Conservation (phyloP, 2,329 filamentous ascomycete species). For the Epichloe gansuensis region DNA sequence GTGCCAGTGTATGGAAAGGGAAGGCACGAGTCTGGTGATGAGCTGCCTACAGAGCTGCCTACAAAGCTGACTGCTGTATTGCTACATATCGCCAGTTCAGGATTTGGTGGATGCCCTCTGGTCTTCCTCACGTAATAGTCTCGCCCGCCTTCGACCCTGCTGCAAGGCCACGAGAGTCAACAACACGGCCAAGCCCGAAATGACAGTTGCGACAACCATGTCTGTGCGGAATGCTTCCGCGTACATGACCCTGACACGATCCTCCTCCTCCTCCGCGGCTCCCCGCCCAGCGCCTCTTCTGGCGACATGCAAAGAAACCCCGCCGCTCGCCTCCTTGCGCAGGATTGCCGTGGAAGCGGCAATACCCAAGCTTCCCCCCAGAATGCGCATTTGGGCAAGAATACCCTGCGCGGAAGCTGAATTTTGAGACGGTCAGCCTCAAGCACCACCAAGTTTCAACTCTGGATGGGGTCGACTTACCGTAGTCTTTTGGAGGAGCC, state of each 20-base stretch:
- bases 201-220: slow-evolving; percentile 32
- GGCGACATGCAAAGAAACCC: background rate
- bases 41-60: too few relatives aligned
- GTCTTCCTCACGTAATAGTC: background rate
- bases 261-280: slow-evolving; percentile 15
- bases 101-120: background rate
- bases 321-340: slow-evolving; percentile 14
- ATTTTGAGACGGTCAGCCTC: background rate
- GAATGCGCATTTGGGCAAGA: slow-evolving; percentile 35
- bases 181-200: slow-evolving; percentile 28
- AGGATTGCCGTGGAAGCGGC: slow-evolving; percentile 37
- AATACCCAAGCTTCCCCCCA: slow-evolving; percentile 42
- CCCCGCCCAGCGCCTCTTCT: slow-evolving; percentile 15
- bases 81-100: background rate
- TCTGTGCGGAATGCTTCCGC: slow-evolving; percentile 31
- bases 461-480: slow-evolving; percentile 17
- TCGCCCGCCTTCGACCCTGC: background rate
- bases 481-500: slow-evolving; percentile 31
- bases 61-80: too few relatives aligned
- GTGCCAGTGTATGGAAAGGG: too few relatives aligned
- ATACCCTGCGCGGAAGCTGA: slow-evolving; percentile 40
- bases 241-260: slow-evolving; percentile 23
- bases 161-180: slow-evolving; percentile 16
- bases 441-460: too few relatives aligned
- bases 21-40: slow-evolving; percentile 1